phyloP scores from a whole-genome alignment of 1,284 basidiomycete species.

The Blastosporella zonata region DNA sequence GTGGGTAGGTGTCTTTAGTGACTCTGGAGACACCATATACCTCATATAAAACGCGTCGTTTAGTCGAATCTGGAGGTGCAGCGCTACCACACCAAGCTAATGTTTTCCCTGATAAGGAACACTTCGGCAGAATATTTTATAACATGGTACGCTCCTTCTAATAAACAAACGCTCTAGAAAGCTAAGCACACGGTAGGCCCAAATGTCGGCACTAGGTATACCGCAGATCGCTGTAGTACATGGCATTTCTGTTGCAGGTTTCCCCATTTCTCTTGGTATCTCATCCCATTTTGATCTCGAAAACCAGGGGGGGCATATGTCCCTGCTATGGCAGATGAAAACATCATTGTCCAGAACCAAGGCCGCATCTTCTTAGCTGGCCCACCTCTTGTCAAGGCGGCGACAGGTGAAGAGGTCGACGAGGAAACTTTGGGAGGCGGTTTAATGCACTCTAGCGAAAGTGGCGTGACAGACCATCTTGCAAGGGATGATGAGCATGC shows the following conservation, averaged over 20 bases:
- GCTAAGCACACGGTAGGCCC: slow-evolving; percentile 52
- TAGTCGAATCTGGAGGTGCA: slow-evolving; percentile 93
- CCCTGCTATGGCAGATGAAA: slow-evolving; percentile 95
- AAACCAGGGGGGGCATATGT: slow-evolving; percentile 84
- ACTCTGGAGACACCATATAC: not conserved
- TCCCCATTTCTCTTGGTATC: not conserved
- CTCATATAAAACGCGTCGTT: not conserved
- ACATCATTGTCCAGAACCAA: slow-evolving; percentile 92
- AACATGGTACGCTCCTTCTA: slow-evolving; percentile 70
- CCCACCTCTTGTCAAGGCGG: slow-evolving; percentile 92
- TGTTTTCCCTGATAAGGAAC: slow-evolving; percentile 88
- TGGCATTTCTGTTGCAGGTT: slow-evolving; percentile 88
- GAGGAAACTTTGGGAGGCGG: slow-evolving; percentile 92
- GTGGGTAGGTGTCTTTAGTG: slow-evolving; percentile 57
- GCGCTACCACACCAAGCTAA: slow-evolving; percentile 92
- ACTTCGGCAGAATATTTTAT: slow-evolving; percentile 96
- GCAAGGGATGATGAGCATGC: slow-evolving; percentile 89
- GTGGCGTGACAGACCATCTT: slow-evolving; percentile 92
- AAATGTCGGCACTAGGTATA: slow-evolving; percentile 87
- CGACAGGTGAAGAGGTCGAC: slow-evolving; percentile 91
- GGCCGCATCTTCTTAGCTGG: slow-evolving; percentile 96
- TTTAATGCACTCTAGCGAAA: slow-evolving; percentile 91
- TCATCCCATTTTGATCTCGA: slow-evolving; percentile 17
- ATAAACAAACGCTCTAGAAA: slow-evolving; percentile 4
- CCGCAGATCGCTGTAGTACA: slow-evolving; percentile 93